These are phyloP conservation scores for Thalassia testudinum DNA, from an alignment of 116 monocot genomes.

Conservation along the genomic window DNA sequence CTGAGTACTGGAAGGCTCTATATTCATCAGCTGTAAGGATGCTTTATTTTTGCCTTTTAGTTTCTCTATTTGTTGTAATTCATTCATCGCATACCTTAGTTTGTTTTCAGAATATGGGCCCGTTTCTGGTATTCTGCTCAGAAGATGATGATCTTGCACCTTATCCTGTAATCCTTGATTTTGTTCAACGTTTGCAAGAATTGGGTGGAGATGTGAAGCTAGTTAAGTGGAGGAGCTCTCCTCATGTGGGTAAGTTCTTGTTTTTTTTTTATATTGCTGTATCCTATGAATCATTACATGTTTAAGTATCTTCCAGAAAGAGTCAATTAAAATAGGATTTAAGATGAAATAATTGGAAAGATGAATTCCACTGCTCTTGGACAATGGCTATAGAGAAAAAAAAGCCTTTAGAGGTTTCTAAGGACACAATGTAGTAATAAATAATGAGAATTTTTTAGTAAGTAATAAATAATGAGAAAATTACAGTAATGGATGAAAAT, in stretches of 20 bases:
- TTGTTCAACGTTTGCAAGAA: conserved; percentile 53
- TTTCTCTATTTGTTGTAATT: neutral
- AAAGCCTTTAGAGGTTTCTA: no score
- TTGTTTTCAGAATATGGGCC: conserved; percentile 16
- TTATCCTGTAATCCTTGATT: conserved; percentile 33
- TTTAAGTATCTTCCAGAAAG: neutral
- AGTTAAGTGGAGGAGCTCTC: conserved; percentile 62
- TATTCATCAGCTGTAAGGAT: conserved; percentile 71
- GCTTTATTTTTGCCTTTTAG: neutral
- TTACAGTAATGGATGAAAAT: no score
- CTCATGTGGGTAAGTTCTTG: conserved; percentile 29
- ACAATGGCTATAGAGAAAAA: no score
- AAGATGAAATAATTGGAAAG: neutral
- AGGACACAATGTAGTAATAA: no score
- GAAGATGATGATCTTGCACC: conserved; percentile 74
- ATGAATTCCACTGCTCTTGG: neutral
- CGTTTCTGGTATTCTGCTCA: conserved; percentile 68
- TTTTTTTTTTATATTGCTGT: neutral
- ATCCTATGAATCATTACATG: no score
- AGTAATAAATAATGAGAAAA: no score
- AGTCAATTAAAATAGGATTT: neutral
- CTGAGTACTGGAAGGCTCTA: conserved; percentile 73
- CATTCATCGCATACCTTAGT: neutral
- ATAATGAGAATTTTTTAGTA: no score
- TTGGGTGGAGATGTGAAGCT: conserved; percentile 74